phyloP scores from a whole-genome alignment of 192 early-diverging fungal genomes.

The Podila epigama region DNA sequence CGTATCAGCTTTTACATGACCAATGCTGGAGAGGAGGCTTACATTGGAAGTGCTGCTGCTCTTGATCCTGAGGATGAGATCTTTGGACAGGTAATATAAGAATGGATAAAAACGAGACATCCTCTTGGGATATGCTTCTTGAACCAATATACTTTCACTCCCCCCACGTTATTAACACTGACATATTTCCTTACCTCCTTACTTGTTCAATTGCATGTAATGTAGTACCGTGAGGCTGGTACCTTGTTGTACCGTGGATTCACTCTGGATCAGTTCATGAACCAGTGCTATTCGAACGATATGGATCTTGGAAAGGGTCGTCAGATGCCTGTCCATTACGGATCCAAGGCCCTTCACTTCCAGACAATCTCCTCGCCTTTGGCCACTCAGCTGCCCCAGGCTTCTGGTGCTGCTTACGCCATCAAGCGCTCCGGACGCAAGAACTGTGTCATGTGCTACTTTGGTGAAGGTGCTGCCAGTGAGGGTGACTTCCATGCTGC shows the following conservation, averaged over 20 bases:
- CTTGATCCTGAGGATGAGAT: slow-evolving; percentile 85
- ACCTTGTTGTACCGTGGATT: slow-evolving; percentile 96
- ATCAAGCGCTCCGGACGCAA: slow-evolving; percentile 83
- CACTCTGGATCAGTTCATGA: slow-evolving; percentile 92
- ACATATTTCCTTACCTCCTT: background rate
- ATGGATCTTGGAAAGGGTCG: slow-evolving; percentile 91
- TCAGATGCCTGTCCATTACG: slow-evolving; percentile 99
- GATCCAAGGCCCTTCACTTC: slow-evolving; percentile 82
- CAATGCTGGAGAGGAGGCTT: slow-evolving; percentile 97
- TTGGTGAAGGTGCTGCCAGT: slow-evolving; percentile 97
- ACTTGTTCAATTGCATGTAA: background rate
- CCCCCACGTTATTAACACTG: background rate
- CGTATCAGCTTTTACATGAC: slow-evolving; percentile 99
- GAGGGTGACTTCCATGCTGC: slow-evolving; percentile 99
- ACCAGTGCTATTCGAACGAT: slow-evolving; percentile 95
- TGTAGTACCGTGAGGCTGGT: slow-evolving; percentile 94
- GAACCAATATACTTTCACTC: background rate
- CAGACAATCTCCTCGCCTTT: slow-evolving; percentile 98
- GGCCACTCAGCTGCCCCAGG: slow-evolving; percentile 98
- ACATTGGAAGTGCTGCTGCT: slow-evolving; percentile 91
- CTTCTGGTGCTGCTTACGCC: slow-evolving; percentile 93
- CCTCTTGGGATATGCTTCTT: too few relatives aligned
- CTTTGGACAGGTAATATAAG: slow-evolving; percentile 80
- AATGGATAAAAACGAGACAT: too few relatives aligned
- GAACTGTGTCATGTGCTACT: slow-evolving; percentile 90